Conservation (phyloP, 257 asterid species). For the Solanum etuberosum region DNA sequence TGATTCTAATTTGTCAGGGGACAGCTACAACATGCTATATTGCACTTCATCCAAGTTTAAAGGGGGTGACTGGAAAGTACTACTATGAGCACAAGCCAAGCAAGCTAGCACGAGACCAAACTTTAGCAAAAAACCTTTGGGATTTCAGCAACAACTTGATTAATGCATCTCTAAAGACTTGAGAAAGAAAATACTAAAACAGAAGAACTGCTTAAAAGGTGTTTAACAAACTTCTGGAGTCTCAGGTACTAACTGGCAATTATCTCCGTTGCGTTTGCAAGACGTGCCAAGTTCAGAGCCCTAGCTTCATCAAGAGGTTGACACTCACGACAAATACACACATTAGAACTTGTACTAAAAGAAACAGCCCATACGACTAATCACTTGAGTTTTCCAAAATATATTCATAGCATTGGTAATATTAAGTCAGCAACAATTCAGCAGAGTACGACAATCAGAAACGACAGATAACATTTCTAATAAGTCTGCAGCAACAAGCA, state of each 20-base stretch:
- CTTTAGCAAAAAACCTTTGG: constrained; percentile 48
- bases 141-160: constrained; percentile 54
- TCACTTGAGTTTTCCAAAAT: background rate
- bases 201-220: background rate
- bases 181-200: background rate
- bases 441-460: background rate
- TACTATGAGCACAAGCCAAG: constrained; percentile 26
- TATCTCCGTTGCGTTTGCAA: background rate
- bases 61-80: constrained; percentile 48
- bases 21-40: constrained; percentile 71
- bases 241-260: background rate
- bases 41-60: constrained; percentile 45
- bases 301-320: background rate
- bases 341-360: background rate
- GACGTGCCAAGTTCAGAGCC: background rate
- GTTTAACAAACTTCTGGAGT: background rate
- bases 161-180: constrained; percentile 24
- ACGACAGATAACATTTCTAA: background rate
- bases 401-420: background rate
- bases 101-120: constrained; percentile 26
- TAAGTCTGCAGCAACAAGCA: background rate
- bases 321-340: background rate
- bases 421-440: background rate
- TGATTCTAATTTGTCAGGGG: constrained; percentile 23
- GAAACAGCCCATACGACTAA: background rate